These are phyloP conservation scores for Xylaria sp. DNA, from an alignment of 2,329 filamentous ascomycete genomes.

Conservation along the genomic window DNA sequence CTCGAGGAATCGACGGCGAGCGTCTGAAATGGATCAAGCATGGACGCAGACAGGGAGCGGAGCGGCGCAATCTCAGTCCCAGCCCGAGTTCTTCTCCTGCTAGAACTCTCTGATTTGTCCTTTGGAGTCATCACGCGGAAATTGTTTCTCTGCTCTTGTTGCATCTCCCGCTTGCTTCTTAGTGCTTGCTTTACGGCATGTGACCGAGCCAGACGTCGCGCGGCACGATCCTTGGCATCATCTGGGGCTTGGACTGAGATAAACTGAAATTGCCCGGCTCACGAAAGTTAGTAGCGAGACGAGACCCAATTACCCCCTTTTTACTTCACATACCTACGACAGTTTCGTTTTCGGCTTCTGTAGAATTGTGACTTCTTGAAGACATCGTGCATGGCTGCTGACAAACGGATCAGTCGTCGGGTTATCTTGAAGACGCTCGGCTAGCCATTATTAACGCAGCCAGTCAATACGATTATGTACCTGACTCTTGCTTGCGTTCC, in stretches of 20 bases:
- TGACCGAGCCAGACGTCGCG: conserved; percentile 45
- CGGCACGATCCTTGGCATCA: conserved; percentile 35
- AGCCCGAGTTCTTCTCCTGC: background rate
- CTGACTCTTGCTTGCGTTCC: background rate
- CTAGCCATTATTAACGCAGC: background rate
- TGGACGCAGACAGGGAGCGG: conserved; percentile 15
- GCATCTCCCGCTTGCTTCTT: conserved; percentile 45
- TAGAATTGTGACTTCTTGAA: background rate
- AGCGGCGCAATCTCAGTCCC: conserved; percentile 4
- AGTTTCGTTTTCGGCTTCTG: background rate
- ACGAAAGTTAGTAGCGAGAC: conserved; percentile 30
- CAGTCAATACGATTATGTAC: background rate
- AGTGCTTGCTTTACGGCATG: conserved; percentile 48
- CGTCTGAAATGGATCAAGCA: conserved; percentile 40
- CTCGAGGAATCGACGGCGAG: conserved; percentile 42
- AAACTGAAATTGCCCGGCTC: conserved; percentile 25
- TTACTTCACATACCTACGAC: conserved; percentile 17
- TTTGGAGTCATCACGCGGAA: conserved; percentile 41
- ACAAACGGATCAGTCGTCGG: background rate
- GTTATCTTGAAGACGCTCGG: background rate
- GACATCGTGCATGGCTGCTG: conserved; percentile 6
- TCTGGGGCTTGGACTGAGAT: conserved; percentile 38
- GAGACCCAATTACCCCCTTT: background rate
- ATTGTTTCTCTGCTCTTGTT: conserved; percentile 43
- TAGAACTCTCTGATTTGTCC: conserved; percentile 13